Evolutionary conservation across 1,139 yeast genomes (phyloP).

Genomic region (Barnettozyma hawaiiensis): DNA sequence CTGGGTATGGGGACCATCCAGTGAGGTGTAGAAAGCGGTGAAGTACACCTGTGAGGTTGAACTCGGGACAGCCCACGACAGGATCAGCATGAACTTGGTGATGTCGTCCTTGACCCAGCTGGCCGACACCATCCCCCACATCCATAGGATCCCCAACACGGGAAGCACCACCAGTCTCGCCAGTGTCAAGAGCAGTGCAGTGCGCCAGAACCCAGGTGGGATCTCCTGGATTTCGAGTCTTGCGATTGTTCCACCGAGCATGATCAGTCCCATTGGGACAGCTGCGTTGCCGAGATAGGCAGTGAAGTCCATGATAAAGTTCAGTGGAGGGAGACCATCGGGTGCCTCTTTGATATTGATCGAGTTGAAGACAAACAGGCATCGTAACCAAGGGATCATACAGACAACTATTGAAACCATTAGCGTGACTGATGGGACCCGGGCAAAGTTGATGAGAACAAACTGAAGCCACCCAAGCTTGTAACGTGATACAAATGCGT

Average conservation of each 20-base stretch:
- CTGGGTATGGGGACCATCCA: constrained; percentile 52
- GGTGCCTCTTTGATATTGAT: constrained; percentile 63
- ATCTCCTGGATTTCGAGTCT: constrained; percentile 68
- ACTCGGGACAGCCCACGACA: constrained; percentile 63
- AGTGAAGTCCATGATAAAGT: constrained; percentile 76
- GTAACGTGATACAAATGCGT: constrained; percentile 29
- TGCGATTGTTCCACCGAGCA: constrained; percentile 84
- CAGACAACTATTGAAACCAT: constrained; percentile 58
- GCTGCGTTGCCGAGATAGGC: constrained; percentile 79
- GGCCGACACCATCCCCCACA: constrained; percentile 40
- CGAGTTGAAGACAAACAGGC: constrained; percentile 52
- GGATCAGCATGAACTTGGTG: constrained; percentile 59
- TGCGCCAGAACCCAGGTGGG: constrained; percentile 43
- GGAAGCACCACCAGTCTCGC: constrained; percentile 52
- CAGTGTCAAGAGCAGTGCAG: constrained; percentile 40
- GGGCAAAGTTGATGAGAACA: constrained; percentile 45
- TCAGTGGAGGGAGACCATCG: constrained; percentile 67
- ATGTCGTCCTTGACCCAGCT: constrained; percentile 37
- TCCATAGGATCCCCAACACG: constrained; percentile 56
- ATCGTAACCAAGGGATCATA: constrained; percentile 84
- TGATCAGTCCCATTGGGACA: constrained; percentile 77
- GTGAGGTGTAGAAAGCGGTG: constrained; percentile 68
- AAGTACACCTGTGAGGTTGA: constrained; percentile 69
- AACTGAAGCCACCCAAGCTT: constrained; percentile 31
- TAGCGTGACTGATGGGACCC: constrained; percentile 68